Conservation (phyloP, 2,329 filamentous ascomycete genomes). For the Alternaria solani region DNA sequence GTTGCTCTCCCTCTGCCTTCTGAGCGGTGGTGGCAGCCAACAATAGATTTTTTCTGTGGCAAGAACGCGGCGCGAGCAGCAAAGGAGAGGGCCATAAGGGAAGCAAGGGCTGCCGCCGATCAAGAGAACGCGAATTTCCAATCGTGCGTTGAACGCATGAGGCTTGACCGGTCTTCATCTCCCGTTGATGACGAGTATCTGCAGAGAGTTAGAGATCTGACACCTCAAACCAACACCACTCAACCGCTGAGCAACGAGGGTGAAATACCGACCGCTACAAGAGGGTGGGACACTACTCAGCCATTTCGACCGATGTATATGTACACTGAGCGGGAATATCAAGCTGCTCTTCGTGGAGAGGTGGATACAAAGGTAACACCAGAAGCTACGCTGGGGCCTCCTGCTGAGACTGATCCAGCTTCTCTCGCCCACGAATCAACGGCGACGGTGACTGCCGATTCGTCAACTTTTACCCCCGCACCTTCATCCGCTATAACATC, state of each 20-base stretch:
- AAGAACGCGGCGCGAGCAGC: neutral
- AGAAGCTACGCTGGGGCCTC: accelerated
- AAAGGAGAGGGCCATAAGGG: neutral
- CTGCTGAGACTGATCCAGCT: neutral
- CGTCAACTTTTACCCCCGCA: neutral
- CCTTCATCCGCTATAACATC: neutral
- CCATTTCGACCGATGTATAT: neutral
- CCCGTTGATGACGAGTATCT: neutral
- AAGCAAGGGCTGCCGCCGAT: neutral
- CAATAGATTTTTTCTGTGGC: neutral
- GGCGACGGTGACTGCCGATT: neutral
- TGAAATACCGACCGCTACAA: neutral
- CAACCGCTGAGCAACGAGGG: neutral
- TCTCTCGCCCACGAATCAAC: neutral
- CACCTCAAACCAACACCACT: neutral
- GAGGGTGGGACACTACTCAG: neutral
- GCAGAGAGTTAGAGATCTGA: neutral
- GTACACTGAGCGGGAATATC: neutral
- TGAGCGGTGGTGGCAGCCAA: neutral
- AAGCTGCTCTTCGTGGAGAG: neutral
- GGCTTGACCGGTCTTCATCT: neutral
- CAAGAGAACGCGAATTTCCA: neutral
- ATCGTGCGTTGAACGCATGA: neutral
- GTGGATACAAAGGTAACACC: accelerated
- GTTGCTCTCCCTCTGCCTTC: neutral